Conservation (phyloP, 192 early-diverging fungal species). For the Coemansia sp. region DNA sequence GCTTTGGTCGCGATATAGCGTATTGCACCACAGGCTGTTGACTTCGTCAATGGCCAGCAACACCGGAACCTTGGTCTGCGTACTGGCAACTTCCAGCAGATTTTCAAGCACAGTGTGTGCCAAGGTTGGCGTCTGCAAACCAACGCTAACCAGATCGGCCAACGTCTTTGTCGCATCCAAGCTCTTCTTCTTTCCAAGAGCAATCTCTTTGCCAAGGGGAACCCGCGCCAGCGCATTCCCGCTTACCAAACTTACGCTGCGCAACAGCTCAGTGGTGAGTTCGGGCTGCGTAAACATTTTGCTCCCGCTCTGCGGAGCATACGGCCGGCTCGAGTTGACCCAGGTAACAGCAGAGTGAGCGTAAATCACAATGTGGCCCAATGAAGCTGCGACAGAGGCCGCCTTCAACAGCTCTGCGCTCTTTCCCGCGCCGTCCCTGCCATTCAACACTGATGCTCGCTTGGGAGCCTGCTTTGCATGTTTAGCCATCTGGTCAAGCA, state of each 20-base stretch:
- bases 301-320: constrained; percentile 22
- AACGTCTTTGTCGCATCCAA: constrained; percentile 27
- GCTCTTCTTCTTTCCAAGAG: constrained; percentile 26
- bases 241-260: constrained; percentile 19
- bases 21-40: constrained; percentile 47
- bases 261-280: constrained; percentile 25
- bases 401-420: constrained; percentile 51
- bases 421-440: constrained; percentile 38
- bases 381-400: constrained; percentile 32
- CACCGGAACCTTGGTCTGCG: constrained; percentile 43
- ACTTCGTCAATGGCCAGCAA: constrained; percentile 48
- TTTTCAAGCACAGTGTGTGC: constrained; percentile 38
- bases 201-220: constrained; percentile 30
- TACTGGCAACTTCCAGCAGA: constrained; percentile 31
- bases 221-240: constrained; percentile 27
- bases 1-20: constrained; percentile 38
- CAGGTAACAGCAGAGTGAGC: constrained; percentile 27
- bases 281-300: constrained; percentile 39
- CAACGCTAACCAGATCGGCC: constrained; percentile 31
- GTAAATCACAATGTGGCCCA: constrained; percentile 37
- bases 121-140: constrained; percentile 31
- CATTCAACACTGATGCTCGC: constrained; percentile 34
- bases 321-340: constrained; percentile 52
- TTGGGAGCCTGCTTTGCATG: constrained; percentile 12
- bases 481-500: constrained; percentile 27